A percentile compares a stretch with the other conserved stretches of the same genome.
phyloP scores from a whole-genome alignment of 2,329 filamentous ascomycete species.

The Tolypocladium tundrense region DNA sequence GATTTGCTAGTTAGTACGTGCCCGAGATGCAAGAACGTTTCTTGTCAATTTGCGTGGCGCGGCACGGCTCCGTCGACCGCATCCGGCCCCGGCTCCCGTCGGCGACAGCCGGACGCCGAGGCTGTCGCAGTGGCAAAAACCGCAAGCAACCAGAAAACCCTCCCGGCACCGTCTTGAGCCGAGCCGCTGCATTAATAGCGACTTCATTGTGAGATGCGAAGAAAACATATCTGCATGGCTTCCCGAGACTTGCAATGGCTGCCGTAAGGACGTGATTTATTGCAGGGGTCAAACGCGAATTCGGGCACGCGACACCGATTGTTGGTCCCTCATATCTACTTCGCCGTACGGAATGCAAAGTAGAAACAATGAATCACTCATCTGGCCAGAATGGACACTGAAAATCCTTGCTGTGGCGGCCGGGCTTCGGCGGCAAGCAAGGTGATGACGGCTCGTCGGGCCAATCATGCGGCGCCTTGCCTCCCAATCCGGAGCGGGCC shows the following conservation, averaged over 20 bases:
- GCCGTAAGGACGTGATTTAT: background rate
- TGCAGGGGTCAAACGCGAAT: too few species aligned
- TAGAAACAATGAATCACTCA: background rate
- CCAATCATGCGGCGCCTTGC: background rate
- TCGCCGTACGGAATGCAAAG: background rate
- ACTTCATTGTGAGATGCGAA: too few species aligned
- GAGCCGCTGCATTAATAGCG: background rate
- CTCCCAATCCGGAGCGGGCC: constrained; percentile 3
- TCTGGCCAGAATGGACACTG: background rate
- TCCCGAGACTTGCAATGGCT: background rate
- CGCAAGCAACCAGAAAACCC: background rate
- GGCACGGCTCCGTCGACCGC: background rate
- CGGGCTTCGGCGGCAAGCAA: background rate
- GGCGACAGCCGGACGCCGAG: background rate
- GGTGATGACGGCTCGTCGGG: background rate
- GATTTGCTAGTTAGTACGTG: background rate
- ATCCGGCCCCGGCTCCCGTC: background rate
- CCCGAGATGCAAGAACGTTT: background rate
- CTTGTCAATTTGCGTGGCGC: background rate
- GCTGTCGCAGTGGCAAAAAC: background rate
- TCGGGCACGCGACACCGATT: background rate
- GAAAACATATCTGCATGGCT: too few species aligned
- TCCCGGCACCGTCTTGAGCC: background rate
- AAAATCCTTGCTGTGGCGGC: background rate
- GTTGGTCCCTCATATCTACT: background rate